Evolutionary conservation across 768 basidiomycete species (phyloP).

Genomic region (Saitozyma podzolica): DNA sequence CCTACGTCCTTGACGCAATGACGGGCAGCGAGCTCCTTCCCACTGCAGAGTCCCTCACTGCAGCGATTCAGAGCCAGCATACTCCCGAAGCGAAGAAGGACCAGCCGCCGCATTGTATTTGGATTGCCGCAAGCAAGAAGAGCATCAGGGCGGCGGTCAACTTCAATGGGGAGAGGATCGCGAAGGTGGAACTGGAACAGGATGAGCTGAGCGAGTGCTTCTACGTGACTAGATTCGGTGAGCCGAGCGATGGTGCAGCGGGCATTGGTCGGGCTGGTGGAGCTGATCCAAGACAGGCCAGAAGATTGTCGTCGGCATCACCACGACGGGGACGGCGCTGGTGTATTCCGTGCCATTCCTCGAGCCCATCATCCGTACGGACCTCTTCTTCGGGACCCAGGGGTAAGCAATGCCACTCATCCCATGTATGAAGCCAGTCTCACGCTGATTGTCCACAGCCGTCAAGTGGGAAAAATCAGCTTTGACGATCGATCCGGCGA

Average conservation of each 20-base stretch:
- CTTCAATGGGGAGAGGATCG: constrained; percentile 67
- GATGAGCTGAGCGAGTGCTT: constrained; percentile 60
- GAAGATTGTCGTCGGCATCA: constrained; percentile 47
- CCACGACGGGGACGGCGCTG: constrained; percentile 38
- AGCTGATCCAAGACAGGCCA: constrained; percentile 31
- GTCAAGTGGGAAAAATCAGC: constrained; percentile 42
- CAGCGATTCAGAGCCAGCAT: constrained; percentile 56
- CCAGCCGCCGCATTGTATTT: constrained; percentile 53
- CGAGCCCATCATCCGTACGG: constrained; percentile 40
- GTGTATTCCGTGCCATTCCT: constrained; percentile 49
- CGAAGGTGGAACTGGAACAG: constrained; percentile 68
- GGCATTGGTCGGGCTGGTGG: too few relatives aligned
- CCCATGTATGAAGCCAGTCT: background rate
- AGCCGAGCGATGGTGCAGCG: constrained; percentile 21
- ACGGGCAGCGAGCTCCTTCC: constrained; percentile 55
- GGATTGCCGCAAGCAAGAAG: constrained; percentile 63
- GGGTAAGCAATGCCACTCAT: constrained; percentile 14
- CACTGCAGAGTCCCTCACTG: constrained; percentile 48
- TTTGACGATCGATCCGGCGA: constrained; percentile 52
- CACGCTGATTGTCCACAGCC: constrained; percentile 18
- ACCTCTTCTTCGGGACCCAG: constrained; percentile 35
- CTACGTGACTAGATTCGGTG: constrained; percentile 64
- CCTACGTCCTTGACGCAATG: constrained; percentile 55
- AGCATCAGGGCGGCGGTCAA: constrained; percentile 63
- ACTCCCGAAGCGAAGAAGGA: constrained; percentile 51